Base-by-base conservation (phyloP, 108 stramenopile genomes). In the Pseudonitzschia multistriata region DNA sequence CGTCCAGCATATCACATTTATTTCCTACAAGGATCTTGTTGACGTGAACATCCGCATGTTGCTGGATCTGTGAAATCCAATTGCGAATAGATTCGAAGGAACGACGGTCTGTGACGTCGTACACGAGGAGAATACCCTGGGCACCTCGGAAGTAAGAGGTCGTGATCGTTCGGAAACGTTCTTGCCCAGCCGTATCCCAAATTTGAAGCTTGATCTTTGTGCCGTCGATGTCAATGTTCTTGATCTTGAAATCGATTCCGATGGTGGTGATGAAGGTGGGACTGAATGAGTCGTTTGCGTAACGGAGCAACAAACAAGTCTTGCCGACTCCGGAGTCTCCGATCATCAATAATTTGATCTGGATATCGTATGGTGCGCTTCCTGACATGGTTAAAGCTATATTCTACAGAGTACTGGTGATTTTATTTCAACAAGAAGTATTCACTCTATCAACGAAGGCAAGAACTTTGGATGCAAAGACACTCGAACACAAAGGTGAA, bases 271-370 rank as follows among this genome's bases (percentile, higher is more conserved):
- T 97, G 83, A 97, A 98, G 34, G 90, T 96, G 66, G 94, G 94
- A 70, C 89, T 90, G 82, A 99, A 99, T 50, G 91, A 89, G 82
- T 99, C 97, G 90, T 98, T 96, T 55, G 98, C 98, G 79, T 98
- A 99, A 54, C 98, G 98, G 54, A 99, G 84, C 57, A 99, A 79
- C 55, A 99, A 84, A 74, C 98, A 99, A 11, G 99, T 99, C 80
- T 99, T 99, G 4, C 98, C 98, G 47, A 98, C 97, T 56, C 96
- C 91, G 74, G 87, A 88, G 77, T 99, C 97, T 50, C 99, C 99
- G 74, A 99, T 99, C 96, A 97, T 99, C 64, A 99, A 90, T 74
- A 99, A 89, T 76, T 99, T 98, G 85, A 96, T 92, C 79, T 98
- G 97, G 83, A 98, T 97, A 76, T 99, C 99, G 74, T 95, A 97